Evolutionary conservation across 768 basidiomycete species (phyloP).

Genomic region (Plicaturopsis crispa): DNA sequence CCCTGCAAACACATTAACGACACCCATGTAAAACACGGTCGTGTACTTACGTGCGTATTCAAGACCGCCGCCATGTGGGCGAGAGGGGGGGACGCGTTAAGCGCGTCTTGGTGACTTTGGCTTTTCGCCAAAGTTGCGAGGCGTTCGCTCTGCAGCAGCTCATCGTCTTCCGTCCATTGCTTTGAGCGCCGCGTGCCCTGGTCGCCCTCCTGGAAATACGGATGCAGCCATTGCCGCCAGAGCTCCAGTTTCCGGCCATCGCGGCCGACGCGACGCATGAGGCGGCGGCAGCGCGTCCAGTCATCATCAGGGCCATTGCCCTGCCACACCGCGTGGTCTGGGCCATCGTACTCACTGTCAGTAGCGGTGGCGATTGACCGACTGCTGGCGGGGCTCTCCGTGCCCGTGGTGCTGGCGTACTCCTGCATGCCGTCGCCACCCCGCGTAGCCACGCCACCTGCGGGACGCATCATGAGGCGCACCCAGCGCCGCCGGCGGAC

Average conservation of each 20-base stretch:
- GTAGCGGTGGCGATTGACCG: constrained; percentile 1
- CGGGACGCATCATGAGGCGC: constrained; percentile 74
- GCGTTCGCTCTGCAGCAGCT: constrained; percentile 14
- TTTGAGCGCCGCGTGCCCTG: constrained; percentile 31
- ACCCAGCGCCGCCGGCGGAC: constrained; percentile 80
- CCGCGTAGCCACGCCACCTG: constrained; percentile 15
- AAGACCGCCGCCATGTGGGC: constrained; percentile 46
- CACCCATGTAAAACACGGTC: constrained; percentile 7
- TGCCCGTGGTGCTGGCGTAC: neutral
- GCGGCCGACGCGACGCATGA: constrained; percentile 45
- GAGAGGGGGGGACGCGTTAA: constrained; percentile 19
- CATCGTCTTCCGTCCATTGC: constrained; percentile 41
- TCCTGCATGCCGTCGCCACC: constrained; percentile 8
- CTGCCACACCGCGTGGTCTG: constrained; percentile 42
- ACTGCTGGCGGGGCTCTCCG: constrained; percentile 1
- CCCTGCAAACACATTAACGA: constrained; percentile 34
- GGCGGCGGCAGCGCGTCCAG: constrained; percentile 48
- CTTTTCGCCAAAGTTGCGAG: constrained; percentile 14
- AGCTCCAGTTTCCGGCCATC: constrained; percentile 74
- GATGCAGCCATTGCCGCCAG: constrained; percentile 66
- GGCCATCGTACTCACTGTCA: constrained; percentile 13
- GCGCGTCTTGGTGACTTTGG: constrained; percentile 11
- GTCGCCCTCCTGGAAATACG: constrained; percentile 19
- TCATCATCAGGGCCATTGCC: constrained; percentile 42
- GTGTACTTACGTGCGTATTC: constrained; percentile 48